Evolutionary conservation across 495 filamentous ascomycete species (phyloP).

Genomic region (Lophiotrema nucula): DNA sequence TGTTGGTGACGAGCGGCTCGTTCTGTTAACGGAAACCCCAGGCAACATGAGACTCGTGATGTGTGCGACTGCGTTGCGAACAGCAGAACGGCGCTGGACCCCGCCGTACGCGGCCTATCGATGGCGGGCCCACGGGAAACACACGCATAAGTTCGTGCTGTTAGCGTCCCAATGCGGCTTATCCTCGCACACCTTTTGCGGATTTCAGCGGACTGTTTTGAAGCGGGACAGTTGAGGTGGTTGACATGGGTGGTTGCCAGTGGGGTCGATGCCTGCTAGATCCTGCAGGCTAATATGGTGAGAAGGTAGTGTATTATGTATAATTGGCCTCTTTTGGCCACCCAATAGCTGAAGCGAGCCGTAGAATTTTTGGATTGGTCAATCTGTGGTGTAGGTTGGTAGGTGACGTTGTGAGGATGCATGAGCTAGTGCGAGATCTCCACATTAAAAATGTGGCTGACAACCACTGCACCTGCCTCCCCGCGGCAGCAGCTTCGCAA

Average conservation of each 20-base stretch:
- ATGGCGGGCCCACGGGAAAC: no score
- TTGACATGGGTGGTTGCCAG: no score
- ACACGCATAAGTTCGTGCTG: background rate
- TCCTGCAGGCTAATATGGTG: conserved; percentile 10
- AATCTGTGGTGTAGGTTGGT: background rate
- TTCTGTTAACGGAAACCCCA: no score
- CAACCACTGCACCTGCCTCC: background rate
- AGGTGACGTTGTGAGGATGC: background rate
- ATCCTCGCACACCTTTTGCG: background rate
- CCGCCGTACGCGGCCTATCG: background rate
- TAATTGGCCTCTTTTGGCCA: background rate
- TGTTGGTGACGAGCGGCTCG: background rate
- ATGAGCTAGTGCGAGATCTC: background rate
- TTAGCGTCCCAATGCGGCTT: background rate
- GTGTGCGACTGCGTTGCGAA: background rate
- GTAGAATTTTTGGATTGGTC: conserved; percentile 1
- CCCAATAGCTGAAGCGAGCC: background rate
- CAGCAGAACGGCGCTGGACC: no score
- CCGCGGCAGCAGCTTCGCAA: background rate
- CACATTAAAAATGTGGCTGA: no score
- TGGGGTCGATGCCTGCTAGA: background rate
- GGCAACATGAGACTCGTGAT: no score
- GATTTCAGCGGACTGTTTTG: background rate
- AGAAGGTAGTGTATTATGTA: conserved; percentile 14
- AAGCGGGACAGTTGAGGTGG: background rate